A percentile compares a stretch with the other conserved stretches of the same genome.
Conservation (phyloP, 176 grass and related monocot genomes). For the Musa troglodytarum region DNA sequence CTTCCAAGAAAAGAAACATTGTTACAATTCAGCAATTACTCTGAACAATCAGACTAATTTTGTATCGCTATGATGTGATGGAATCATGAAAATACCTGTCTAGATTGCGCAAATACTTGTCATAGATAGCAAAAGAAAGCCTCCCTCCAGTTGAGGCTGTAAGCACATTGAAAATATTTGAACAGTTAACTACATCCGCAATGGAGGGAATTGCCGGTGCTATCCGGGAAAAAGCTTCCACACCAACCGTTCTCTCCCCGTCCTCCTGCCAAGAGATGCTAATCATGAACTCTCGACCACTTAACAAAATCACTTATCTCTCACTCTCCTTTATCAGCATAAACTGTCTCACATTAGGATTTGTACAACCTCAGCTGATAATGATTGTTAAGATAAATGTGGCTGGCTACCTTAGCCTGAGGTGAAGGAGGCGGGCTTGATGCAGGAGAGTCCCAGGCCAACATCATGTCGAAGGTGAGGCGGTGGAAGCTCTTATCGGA, state of each 20-base stretch:
- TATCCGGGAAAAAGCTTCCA: constrained; percentile 85
- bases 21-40: not conserved
- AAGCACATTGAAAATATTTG: constrained; percentile 78
- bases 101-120: constrained; percentile 74
- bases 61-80: not conserved
- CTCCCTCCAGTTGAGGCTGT: constrained; percentile 59
- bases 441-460: constrained; percentile 82
- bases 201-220: constrained; percentile 82
- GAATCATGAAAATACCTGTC: constrained; percentile 41
- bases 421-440: constrained; percentile 34
- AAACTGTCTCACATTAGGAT: not conserved
- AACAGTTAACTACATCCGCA: constrained; percentile 74
- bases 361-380: not conserved
- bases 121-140: constrained; percentile 78
- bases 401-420: constrained; percentile 38
- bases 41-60: not conserved
- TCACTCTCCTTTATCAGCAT: not conserved
- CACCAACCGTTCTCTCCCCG: constrained; percentile 60
- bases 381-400: not conserved
- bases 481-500: constrained; percentile 57
- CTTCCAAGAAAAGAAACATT: not conserved
- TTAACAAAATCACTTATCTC: not conserved
- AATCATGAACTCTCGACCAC: not conserved
- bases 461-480: constrained; percentile 95
- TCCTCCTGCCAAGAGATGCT: constrained; percentile 42